Evolutionary conservation across 2,329 filamentous ascomycete genomes (phyloP).

Genomic region (Plectosphaerella plurivora): DNA sequence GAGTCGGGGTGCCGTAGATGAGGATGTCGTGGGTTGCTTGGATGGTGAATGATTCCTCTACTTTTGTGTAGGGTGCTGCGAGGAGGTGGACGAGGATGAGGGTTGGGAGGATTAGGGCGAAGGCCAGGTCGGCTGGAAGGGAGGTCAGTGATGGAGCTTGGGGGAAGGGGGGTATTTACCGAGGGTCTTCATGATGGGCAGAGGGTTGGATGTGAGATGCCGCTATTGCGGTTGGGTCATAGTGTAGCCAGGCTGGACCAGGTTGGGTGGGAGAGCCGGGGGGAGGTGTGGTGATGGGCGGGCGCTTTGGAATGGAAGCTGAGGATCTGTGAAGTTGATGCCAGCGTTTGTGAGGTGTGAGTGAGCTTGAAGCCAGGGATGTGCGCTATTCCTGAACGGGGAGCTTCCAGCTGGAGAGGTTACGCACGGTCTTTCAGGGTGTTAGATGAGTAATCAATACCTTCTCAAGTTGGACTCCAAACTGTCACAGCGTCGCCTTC

Average conservation of each 20-base stretch:
- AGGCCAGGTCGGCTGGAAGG: slow-evolving; percentile 33
- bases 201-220: background rate
- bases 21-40: slow-evolving; percentile 91
- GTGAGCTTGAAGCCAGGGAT: too few species aligned
- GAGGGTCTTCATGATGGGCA: slow-evolving; percentile 15
- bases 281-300: background rate
- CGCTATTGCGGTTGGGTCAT: too few species aligned
- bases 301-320: background rate
- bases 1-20: slow-evolving; percentile 68
- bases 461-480: too few species aligned
- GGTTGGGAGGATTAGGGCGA: slow-evolving; percentile 55
- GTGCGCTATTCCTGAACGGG: too few species aligned
- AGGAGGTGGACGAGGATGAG: slow-evolving; percentile 66
- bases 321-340: background rate
- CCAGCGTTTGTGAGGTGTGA: background rate
- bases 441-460: too few species aligned
- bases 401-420: too few species aligned
- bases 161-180: slow-evolving; percentile 9
- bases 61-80: slow-evolving; percentile 85
- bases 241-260: too few species aligned
- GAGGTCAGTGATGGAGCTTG: slow-evolving; percentile 10
- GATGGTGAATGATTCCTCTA: slow-evolving; percentile 97
- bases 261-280: too few species aligned
- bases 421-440: too few species aligned
- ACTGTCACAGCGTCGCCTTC: too few species aligned